Conservation (phyloP, 345 rosid species). For the Fremontodendron californicum region DNA sequence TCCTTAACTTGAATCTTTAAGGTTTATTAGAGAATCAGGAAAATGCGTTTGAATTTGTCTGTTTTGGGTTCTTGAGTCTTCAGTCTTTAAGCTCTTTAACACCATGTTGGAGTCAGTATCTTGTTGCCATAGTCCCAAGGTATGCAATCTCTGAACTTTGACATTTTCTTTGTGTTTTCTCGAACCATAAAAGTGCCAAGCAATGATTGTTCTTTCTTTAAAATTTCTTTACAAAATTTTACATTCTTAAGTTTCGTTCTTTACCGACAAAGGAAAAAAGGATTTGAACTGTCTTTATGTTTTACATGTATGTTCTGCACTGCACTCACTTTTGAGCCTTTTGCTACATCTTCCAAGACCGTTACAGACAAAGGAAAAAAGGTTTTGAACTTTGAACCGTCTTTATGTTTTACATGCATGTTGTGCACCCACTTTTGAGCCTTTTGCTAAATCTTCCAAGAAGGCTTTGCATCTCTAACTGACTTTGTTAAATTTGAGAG, state of each 20-base stretch:
- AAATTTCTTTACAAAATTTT: neutral
- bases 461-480: neutral
- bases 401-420: neutral
- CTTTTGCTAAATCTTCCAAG: neutral
- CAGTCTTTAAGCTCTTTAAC: neutral
- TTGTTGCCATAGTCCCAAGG: conserved; percentile 50
- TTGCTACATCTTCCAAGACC: neutral
- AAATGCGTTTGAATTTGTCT: conserved; percentile 23
- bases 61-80: conserved; percentile 1
- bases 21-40: conserved; percentile 22
- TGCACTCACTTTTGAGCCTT: neutral
- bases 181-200: neutral
- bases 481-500: neutral
- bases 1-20: conserved; percentile 3
- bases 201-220: neutral
- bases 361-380: neutral
- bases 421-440: neutral
- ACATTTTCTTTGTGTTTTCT: conserved; percentile 12
- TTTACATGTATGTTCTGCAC: too few species aligned
- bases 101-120: conserved; percentile 53
- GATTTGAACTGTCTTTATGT: neutral
- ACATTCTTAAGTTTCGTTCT: neutral
- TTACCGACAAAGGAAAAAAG: neutral
- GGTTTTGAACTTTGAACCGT: neutral
- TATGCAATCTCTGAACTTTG: conserved; percentile 14